Conservation (phyloP, 179 eudicot species). For the Beta macrorhiza region DNA sequence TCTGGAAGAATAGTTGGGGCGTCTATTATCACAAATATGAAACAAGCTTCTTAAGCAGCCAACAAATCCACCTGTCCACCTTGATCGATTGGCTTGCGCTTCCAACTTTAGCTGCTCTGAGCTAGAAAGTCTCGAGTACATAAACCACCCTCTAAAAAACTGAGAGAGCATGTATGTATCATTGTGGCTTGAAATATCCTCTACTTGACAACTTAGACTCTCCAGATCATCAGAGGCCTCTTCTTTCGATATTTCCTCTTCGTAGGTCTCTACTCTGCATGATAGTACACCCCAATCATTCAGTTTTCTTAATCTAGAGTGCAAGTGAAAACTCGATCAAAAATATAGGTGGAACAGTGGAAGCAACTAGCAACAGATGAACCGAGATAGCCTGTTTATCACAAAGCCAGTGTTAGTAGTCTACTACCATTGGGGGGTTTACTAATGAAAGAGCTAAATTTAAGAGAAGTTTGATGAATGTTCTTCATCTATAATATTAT, state of each 20-base stretch:
- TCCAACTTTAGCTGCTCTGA: constrained; percentile 22
- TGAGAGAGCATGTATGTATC: constrained; percentile 21
- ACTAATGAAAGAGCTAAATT: neutral
- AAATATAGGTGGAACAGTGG: no score
- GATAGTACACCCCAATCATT: constrained; percentile 4
- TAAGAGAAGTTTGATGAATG: neutral
- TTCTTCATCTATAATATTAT: neutral
- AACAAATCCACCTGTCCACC: constrained; percentile 30
- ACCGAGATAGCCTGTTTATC: no score
- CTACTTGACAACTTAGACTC: constrained; percentile 24
- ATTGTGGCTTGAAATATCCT: constrained; percentile 13
- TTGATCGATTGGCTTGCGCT: constrained; percentile 29
- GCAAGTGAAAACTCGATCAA: no score
- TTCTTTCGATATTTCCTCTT: constrained; percentile 15
- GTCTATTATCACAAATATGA: constrained; percentile 31
- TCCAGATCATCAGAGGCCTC: constrained; percentile 24
- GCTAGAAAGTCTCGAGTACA: constrained; percentile 37
- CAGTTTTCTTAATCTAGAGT: neutral
- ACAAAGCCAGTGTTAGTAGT: no score
- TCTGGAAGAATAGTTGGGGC: constrained; percentile 21
- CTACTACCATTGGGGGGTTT: neutral
- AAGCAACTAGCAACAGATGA: no score
- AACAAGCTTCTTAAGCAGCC: constrained; percentile 42
- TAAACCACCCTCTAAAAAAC: constrained; percentile 37
- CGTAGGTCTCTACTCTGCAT: constrained; percentile 32